Evolutionary conservation across 805 yeast genomes (phyloP).

Genomic region (Metschnikowia kofuensis): DNA sequence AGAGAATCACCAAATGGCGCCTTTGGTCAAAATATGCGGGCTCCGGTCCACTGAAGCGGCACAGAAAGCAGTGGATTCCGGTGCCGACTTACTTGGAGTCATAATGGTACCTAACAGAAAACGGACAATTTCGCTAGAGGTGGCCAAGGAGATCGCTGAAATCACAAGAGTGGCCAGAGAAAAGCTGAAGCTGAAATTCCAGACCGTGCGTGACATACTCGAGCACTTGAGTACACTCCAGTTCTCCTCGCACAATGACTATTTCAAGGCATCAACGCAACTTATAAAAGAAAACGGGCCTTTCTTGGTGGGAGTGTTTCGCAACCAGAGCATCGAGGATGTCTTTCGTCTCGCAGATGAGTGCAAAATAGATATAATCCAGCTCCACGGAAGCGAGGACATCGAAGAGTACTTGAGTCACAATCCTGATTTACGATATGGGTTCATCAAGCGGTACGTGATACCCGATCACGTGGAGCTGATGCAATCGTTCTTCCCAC

Average conservation of each 20-base stretch:
- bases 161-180: conserved; percentile 26
- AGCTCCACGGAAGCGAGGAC: conserved; percentile 70
- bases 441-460: conserved; percentile 72
- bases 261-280: conserved; percentile 27
- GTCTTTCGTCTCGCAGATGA: conserved; percentile 45
- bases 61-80: conserved; percentile 57
- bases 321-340: conserved; percentile 71
- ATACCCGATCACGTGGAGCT: conserved; percentile 49
- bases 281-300: conserved; percentile 51
- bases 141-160: conserved; percentile 27
- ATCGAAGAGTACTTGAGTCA: conserved; percentile 53
- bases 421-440: conserved; percentile 39
- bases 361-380: conserved; percentile 70
- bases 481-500: conserved; percentile 25
- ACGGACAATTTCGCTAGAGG: conserved; percentile 53
- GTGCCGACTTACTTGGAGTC: conserved; percentile 79
- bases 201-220: conserved; percentile 20
- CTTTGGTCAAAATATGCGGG: conserved; percentile 84
- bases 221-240: conserved; percentile 12
- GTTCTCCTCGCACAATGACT: conserved; percentile 20
- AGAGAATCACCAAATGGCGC: conserved; percentile 13
- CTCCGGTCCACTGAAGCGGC: conserved; percentile 69
- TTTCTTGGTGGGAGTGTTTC: conserved; percentile 82
- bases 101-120: conserved; percentile 82
- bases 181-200: conserved; percentile 16